These are phyloP conservation scores for Papilionanthe hybrid DNA, from an alignment of 116 monocot genomes.

Conservation along the genomic window DNA sequence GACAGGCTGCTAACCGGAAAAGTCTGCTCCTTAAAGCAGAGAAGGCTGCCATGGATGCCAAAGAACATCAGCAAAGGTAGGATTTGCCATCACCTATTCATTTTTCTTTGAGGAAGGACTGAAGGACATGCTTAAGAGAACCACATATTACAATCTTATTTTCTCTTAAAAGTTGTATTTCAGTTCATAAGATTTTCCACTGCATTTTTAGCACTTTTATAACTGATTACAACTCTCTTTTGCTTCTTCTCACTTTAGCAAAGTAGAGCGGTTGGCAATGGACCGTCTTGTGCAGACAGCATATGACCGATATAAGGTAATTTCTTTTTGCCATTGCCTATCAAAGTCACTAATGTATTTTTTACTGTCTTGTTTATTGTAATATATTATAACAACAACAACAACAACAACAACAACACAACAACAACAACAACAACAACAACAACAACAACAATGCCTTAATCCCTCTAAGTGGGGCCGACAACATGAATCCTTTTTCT, in stretches of 20 bases:
- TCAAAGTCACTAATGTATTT: neutral
- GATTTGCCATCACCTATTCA: neutral
- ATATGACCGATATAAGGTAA: slow-evolving; percentile 62
- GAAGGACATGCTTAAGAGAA: neutral
- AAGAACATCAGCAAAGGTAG: slow-evolving; percentile 45
- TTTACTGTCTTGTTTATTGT: neutral
- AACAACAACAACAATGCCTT: no score
- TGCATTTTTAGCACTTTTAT: slow-evolving; percentile 2
- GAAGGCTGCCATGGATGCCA: slow-evolving; percentile 31
- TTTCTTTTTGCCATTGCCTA: neutral
- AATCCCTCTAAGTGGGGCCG: no score
- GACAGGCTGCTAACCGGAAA: slow-evolving; percentile 40
- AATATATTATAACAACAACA: no score
- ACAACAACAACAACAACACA: no score
- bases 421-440: no score
- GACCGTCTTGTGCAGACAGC: slow-evolving; percentile 48
- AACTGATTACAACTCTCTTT: neutral
- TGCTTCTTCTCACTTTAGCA: slow-evolving; percentile 22
- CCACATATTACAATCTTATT: neutral
- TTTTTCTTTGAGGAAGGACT: slow-evolving; percentile 3
- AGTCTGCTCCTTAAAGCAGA: slow-evolving; percentile 26
- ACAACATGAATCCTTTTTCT: no score
- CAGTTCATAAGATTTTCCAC: neutral
- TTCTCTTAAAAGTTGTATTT: neutral
- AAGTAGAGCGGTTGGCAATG: slow-evolving; percentile 45